phyloP scores from a whole-genome alignment of 2,329 filamentous ascomycete genomes.

The Hirsutella thompsonii region DNA sequence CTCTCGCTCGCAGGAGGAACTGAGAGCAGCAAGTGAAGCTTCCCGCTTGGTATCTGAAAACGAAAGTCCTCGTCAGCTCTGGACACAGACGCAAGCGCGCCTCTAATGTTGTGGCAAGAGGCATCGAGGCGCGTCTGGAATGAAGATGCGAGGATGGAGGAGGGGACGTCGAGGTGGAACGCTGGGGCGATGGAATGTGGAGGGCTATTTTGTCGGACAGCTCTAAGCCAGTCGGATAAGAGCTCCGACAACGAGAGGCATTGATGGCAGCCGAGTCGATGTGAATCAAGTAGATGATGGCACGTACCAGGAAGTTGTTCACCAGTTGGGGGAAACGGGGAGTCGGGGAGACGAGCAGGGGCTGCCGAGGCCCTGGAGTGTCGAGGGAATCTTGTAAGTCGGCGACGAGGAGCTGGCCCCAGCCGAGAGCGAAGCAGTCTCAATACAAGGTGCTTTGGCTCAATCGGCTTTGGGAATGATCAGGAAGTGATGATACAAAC shows the following conservation, averaged over 20 bases:
- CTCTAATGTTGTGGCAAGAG: conserved; percentile 9
- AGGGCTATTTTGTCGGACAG: background rate
- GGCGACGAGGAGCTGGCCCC: background rate
- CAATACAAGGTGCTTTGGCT: background rate
- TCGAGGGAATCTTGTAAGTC: background rate
- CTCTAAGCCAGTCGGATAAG: background rate
- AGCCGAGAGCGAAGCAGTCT: background rate
- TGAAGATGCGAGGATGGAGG: conserved; percentile 7
- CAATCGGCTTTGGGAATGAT: background rate
- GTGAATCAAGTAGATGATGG: background rate
- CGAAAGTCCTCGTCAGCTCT: conserved; percentile 1
- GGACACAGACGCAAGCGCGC: conserved; percentile 1
- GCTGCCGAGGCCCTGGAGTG: background rate
- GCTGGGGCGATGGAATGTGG: conserved; percentile 4
- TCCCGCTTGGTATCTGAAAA: background rate
- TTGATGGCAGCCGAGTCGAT: background rate
- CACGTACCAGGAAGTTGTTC: background rate
- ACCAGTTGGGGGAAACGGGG: background rate
- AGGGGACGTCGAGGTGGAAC: conserved; percentile 5
- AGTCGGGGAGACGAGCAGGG: no score
- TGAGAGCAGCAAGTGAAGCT: background rate
- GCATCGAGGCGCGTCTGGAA: conserved; percentile 10
- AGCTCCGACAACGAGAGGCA: background rate
- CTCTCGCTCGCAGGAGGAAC: no score
- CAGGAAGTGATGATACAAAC: background rate